phyloP scores from a whole-genome alignment of 768 basidiomycete genomes.

The Kwoniella europaea region DNA sequence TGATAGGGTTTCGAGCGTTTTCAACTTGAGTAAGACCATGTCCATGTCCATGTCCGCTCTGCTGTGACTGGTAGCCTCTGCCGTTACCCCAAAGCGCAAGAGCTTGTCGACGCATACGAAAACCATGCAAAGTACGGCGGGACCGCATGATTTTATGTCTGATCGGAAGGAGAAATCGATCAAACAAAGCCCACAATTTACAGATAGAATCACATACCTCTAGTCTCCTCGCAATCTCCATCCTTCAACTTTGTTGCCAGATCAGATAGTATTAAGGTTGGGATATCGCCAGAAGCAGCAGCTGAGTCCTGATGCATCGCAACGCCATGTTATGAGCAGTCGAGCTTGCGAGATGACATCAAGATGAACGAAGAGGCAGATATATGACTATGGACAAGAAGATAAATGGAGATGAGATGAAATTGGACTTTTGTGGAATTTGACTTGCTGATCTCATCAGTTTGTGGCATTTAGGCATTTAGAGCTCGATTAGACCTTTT shows the following conservation, averaged over 20 bases:
- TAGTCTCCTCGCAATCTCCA: not conserved
- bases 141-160: slow-evolving; percentile 18
- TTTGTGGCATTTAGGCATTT: no score
- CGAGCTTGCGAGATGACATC: no score
- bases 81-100: not conserved
- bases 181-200: not conserved
- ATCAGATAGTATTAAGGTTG: not conserved
- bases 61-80: no score
- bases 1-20: slow-evolving; percentile 62
- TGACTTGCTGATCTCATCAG: no score
- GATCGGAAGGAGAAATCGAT: no score
- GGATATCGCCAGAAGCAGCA: no score
- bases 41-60: not conserved
- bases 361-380: not conserved
- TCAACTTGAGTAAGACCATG: slow-evolving; percentile 47
- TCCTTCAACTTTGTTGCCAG: not conserved
- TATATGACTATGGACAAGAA: not conserved
- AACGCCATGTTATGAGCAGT: no score
- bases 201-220: not conserved
- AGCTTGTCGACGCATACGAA: not conserved
- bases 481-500: no score
- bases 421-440: no score
- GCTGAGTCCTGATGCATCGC: not conserved
- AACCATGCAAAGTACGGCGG: not conserved
- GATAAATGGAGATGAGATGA: no score